Evolutionary conservation across 148 eudicot species (phyloP), one percentile per base, ranked within the genome.

Genomic region (Silene uniflora): DNA sequence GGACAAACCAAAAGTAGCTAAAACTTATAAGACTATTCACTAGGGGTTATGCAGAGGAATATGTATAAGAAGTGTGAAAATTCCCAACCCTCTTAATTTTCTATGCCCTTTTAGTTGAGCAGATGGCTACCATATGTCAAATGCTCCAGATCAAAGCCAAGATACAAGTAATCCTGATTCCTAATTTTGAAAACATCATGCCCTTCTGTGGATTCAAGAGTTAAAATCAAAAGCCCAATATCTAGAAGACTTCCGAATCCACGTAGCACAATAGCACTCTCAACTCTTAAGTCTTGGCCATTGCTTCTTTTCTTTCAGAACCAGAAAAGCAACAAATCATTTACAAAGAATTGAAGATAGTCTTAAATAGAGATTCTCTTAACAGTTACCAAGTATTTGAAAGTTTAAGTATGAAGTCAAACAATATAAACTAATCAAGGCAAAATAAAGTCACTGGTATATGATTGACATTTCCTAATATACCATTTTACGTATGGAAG

Each of bases 401-500:
- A 69, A 69, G 56, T 44, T 7, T 2, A 23, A 17, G 19, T 7
- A 71, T 54, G 24, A 7, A 52, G 56, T 52, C 9, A 29, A 6
- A n/a, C 21, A 21, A 46, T 29, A 73, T 49, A 12, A 60, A 46
- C 32, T 59, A 23, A 71, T 63, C 72, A 65, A 56, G 29, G 49
- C 18, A 60, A 73, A 72, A 32, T 32, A 32, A 32, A 32, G 35
- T 32, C 35, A 32, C 35, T 32, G 2, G 35, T 32, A 32, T 32
- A 32, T 32, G 4, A 32, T 32, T 32, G 35, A 32, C 35, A 32
- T 32, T 32, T 32, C 4, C 35, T 1, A 32, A 24, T 6, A 66
- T 88, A 95, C 99, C 94, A 64, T 35, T 83, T 84, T 87, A 62
- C 97, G 89, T 88, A 89, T 63, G 62, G 78, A 81, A 67, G 91